Evolutionary conservation across 371 early-diverging fungal genomes (phyloP).

Genomic region (Apophysomyces variabilis): DNA sequence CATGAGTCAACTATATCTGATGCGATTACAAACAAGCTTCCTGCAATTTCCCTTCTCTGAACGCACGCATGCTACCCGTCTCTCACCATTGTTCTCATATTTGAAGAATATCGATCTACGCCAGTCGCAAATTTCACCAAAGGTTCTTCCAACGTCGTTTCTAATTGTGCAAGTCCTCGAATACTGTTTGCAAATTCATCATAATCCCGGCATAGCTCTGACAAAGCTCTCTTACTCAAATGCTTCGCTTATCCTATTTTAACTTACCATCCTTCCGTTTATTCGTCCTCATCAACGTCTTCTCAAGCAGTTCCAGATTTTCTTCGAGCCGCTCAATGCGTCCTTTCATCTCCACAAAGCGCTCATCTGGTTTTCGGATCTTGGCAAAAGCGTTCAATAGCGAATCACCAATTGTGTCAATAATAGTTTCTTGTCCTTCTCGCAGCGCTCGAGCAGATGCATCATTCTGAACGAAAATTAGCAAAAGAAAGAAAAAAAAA

Average conservation of each 20-base stretch:
- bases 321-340: constrained; percentile 82
- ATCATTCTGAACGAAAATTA: constrained; percentile 43
- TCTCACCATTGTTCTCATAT: constrained; percentile 69
- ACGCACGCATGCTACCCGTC: constrained; percentile 1
- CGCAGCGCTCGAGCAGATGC: constrained; percentile 52
- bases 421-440: constrained; percentile 72
- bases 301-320: constrained; percentile 79
- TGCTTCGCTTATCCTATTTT: background rate
- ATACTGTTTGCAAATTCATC: constrained; percentile 78
- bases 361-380: constrained; percentile 85
- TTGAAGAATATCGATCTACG: constrained; percentile 60
- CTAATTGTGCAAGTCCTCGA: constrained; percentile 78
- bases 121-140: constrained; percentile 70
- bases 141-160: constrained; percentile 73
- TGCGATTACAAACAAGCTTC: constrained; percentile 9
- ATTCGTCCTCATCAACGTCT: constrained; percentile 72
- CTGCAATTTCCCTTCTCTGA: background rate
- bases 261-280: constrained; percentile 72
- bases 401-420: constrained; percentile 87
- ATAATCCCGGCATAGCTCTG: constrained; percentile 79
- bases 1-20: constrained; percentile 37
- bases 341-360: constrained; percentile 84
- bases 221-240: background rate
- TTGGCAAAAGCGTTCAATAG: constrained; percentile 90
- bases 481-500: too few relatives aligned